Percentiles rank a stretch among this genome's conserved stretches.
Conservation (phyloP, 2,329 filamentous ascomycete genomes). For the Diplodia seriata region DNA sequence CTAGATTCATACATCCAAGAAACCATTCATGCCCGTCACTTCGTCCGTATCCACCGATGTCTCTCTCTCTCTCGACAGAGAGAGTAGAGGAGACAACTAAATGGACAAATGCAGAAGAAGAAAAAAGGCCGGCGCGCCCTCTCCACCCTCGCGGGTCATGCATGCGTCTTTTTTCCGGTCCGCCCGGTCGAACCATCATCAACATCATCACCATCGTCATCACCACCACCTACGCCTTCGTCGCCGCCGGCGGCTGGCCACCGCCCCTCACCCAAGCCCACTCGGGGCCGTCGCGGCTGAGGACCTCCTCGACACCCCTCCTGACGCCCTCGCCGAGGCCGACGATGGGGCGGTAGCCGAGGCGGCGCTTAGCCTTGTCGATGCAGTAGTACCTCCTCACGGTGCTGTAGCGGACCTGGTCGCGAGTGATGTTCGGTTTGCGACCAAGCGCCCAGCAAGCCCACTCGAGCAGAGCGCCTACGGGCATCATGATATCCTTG, state of each 20-base stretch:
- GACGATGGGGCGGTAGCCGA: conserved; percentile 74
- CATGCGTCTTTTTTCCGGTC: no score
- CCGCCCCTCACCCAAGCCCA: conserved; percentile 31
- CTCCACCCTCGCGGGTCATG: no score
- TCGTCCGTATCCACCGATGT: no score
- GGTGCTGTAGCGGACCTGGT: conserved; percentile 68
- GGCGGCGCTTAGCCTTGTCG: conserved; percentile 72
- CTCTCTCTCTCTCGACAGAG: no score
- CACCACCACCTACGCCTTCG: neutral
- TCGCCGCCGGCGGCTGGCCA: conserved; percentile 10
- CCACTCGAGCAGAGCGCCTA: conserved; percentile 55
- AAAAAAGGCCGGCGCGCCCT: no score
- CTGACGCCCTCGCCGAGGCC: conserved; percentile 67
- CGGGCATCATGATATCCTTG: conserved; percentile 50
- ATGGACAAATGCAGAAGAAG: no score
- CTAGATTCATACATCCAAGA: no score
- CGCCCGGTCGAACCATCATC: no score
- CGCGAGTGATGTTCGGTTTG: conserved; percentile 55
- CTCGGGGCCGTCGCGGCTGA: conserved; percentile 34
- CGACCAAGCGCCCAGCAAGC: conserved; percentile 54
- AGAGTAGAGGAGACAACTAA: no score
- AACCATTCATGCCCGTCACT: no score
- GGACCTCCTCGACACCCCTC: conserved; percentile 53
- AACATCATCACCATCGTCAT: neutral
- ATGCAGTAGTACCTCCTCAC: conserved; percentile 83